Evolutionary conservation across 495 filamentous ascomycete species (phyloP).

Genomic region (Penicillium soppii): DNA sequence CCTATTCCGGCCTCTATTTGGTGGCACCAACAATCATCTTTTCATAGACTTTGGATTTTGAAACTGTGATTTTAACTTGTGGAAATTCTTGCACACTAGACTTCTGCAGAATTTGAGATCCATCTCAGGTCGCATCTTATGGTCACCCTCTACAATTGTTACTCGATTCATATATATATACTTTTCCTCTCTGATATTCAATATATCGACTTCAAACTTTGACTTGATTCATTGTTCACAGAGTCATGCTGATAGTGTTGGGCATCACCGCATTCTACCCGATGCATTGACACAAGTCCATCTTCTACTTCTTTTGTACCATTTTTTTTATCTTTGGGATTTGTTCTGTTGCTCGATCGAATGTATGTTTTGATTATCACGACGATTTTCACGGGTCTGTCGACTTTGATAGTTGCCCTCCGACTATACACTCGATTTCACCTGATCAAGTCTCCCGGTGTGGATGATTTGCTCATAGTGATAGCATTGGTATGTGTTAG

Average conservation of each 20-base stretch:
- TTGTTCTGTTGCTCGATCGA: background rate
- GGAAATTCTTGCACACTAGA: too few relatives aligned
- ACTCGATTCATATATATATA: too few relatives aligned
- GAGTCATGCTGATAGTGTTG: background rate
- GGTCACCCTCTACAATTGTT: too few relatives aligned
- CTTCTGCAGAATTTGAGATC: too few relatives aligned
- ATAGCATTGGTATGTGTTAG: slow-evolving; percentile 29
- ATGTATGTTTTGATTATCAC: slow-evolving; percentile 19
- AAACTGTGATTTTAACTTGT: background rate
- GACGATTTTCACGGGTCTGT: slow-evolving; percentile 24
- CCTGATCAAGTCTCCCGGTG: slow-evolving; percentile 32
- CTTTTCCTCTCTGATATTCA: too few relatives aligned
- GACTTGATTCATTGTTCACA: background rate
- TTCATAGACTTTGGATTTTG: background rate
- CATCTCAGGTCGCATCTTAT: too few relatives aligned
- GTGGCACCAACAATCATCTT: slow-evolving; percentile 3
- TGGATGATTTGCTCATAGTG: slow-evolving; percentile 36
- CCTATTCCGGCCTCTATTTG: slow-evolving; percentile 13
- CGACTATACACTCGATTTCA: slow-evolving; percentile 32
- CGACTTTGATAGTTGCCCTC: slow-evolving; percentile 27
- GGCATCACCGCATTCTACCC: background rate
- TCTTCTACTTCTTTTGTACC: background rate
- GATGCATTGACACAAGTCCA: background rate
- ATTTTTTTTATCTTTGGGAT: background rate
- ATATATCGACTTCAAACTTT: too few relatives aligned